Evolutionary conservation across 495 filamentous ascomycete genomes (phyloP).

Genomic region (Trichoderma orchidacearum): DNA sequence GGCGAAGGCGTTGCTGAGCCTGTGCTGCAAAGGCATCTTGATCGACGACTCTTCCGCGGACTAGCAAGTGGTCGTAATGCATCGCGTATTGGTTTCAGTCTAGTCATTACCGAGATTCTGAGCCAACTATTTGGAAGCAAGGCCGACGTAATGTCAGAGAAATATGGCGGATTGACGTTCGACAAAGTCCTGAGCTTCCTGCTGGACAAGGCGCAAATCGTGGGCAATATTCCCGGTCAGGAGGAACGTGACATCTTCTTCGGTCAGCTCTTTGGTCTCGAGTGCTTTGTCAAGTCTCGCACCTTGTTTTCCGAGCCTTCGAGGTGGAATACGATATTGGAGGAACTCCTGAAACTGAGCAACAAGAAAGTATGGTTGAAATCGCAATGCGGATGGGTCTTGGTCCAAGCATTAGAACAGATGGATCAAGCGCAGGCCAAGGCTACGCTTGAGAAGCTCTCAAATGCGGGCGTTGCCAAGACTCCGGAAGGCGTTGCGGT

Average conservation of each 20-base stretch:
- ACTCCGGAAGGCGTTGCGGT: constrained; percentile 81
- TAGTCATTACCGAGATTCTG: constrained; percentile 75
- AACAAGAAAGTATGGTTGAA: constrained; percentile 73
- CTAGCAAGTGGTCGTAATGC: constrained; percentile 84
- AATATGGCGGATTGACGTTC: constrained; percentile 36
- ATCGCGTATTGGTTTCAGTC: constrained; percentile 78
- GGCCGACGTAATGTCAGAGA: constrained; percentile 17
- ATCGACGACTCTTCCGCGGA: constrained; percentile 64
- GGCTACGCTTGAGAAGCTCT: constrained; percentile 45
- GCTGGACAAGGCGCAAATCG: constrained; percentile 49
- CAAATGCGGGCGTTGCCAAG: constrained; percentile 48
- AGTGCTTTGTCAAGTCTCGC: constrained; percentile 70
- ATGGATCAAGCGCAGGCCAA: constrained; percentile 41
- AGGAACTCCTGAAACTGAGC: constrained; percentile 41
- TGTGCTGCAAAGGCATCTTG: constrained; percentile 37
- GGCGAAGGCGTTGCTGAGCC: constrained; percentile 25
- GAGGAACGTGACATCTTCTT: constrained; percentile 77
- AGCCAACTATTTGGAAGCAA: constrained; percentile 42
- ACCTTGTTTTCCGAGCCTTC: constrained; percentile 46
- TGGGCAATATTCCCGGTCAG: constrained; percentile 54
- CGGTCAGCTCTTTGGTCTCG: constrained; percentile 73
- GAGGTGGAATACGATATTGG: constrained; percentile 49
- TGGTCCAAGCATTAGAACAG: constrained; percentile 34
- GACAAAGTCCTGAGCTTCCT: constrained; percentile 49
- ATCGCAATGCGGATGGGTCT: constrained; percentile 70